Evolutionary conservation across 177 flowering plant genomes (phyloP), one percentile per base, ranked within the genome.

Genomic region (Vitis hybrid): DNA sequence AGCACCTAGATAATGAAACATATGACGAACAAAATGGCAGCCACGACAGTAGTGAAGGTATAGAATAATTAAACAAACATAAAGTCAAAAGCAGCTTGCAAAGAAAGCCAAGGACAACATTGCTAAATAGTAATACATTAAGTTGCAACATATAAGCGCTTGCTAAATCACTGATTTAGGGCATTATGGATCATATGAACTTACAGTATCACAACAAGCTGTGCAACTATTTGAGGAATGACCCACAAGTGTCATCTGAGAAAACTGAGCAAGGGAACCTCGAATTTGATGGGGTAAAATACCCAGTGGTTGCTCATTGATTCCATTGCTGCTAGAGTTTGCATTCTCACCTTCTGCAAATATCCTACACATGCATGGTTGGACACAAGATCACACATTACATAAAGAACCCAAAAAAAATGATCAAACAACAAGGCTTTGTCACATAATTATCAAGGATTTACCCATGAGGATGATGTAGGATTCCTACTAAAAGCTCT

Each of bases 271-370:
- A 56, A 93, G 78, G 54, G 90, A 85, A 19, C 98, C 99, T 71
- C 99, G 89, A 64, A 93, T 83, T 65, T 95, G 98, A 85, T 95
- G 98, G 32, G 98, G 99, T 67, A 93, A 78, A 68, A 95, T 88
- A 52, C 98, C 99, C 58, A 93, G 97, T 60, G 97, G 93, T 56
- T 82, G 92, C 75, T 91, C 94, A 35, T 63, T 74, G 73, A 73
- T 74, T 59, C 78, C 85, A 63, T 58, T 64, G 55, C 58, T 65
- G 71, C 50, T 70, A 56, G 89, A 76, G 68, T 73, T 82, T 3
- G 87, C 75, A 67, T 79, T 66, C 70, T 89, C 98, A 67, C 84
- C 99, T 69, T 86, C 82, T 3, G 99, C 94, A 74, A 19, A 75
- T 60, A 93, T 82, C 75, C 99, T 95, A 82, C 30, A 75, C 27